These are phyloP conservation scores for Exophiala calicioides DNA, from an alignment of 2,329 filamentous ascomycete genomes.

Conservation along the genomic window DNA sequence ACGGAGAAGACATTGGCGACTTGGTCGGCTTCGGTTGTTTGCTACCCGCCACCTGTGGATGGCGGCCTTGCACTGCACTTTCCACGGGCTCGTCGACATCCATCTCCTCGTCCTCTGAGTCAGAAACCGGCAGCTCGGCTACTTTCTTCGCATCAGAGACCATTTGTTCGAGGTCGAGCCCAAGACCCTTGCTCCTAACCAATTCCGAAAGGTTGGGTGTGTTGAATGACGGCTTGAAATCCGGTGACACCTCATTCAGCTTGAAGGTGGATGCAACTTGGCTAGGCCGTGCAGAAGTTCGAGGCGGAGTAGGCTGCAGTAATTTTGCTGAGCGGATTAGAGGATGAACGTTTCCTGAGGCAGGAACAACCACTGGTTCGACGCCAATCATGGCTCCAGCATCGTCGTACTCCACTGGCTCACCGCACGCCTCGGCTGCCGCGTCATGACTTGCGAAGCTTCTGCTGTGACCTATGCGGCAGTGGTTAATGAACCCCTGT, in stretches of 20 bases:
- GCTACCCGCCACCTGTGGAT: constrained; percentile 34
- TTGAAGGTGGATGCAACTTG: background rate
- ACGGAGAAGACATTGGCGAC: constrained; percentile 52
- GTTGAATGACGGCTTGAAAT: constrained; percentile 36
- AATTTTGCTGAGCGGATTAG: constrained; percentile 60
- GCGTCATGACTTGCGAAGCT: constrained; percentile 97
- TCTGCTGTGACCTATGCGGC: constrained; percentile 88
- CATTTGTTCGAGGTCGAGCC: constrained; percentile 60
- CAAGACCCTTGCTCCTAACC: constrained; percentile 63
- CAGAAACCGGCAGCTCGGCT: constrained; percentile 42
- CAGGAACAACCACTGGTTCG: constrained; percentile 30
- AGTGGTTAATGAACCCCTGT: constrained; percentile 99
- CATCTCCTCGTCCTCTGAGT: constrained; percentile 41
- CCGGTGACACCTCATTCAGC: constrained; percentile 20
- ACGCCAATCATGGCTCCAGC: constrained; percentile 49
- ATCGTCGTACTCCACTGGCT: constrained; percentile 73
- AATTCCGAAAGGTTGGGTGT: constrained; percentile 69
- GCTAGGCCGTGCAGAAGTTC: background rate
- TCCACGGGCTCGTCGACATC: constrained; percentile 33
- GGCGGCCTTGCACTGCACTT: constrained; percentile 19
- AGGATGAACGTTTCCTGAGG: constrained; percentile 61
- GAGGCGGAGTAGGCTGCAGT: constrained; percentile 32
- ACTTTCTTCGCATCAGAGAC: constrained; percentile 56
- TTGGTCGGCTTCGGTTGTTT: constrained; percentile 59
- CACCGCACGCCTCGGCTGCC: constrained; percentile 83